phyloP scores from a whole-genome alignment of 2,329 filamentous ascomycete genomes.

The Bipolaris cookei region DNA sequence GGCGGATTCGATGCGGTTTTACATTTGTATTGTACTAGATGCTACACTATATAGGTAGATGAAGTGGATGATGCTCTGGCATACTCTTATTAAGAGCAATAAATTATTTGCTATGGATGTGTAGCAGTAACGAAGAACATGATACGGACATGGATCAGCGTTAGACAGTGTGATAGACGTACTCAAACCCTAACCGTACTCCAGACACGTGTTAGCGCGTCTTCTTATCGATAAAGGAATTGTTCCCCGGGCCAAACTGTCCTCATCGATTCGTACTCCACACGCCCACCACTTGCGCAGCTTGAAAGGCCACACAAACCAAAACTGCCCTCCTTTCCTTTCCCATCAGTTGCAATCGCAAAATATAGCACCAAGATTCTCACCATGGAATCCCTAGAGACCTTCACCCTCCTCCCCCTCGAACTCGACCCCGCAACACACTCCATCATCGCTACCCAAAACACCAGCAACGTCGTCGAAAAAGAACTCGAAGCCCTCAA shows the following conservation, averaged over 20 bases:
- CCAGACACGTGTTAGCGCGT: conserved; percentile 20
- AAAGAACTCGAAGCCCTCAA: conserved; percentile 73
- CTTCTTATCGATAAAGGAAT: conserved; percentile 30
- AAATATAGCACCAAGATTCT: not conserved
- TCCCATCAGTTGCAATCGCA: not conserved
- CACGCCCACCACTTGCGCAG: conserved; percentile 5
- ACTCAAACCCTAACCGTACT: not conserved
- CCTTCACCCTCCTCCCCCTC: conserved; percentile 83
- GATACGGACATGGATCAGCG: not conserved
- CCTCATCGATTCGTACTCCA: conserved; percentile 23
- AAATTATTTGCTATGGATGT: too few relatives aligned
- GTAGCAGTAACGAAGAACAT: not conserved
- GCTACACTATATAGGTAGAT: not conserved
- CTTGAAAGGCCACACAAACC: not conserved
- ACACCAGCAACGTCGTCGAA: conserved; percentile 46
- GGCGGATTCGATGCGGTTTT: not conserved
- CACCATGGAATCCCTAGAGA: conserved; percentile 57
- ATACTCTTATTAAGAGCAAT: too few relatives aligned
- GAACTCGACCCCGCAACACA: conserved; percentile 83
- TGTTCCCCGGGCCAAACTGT: conserved; percentile 28
- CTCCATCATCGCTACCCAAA: conserved; percentile 62
- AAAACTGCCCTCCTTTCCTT: not conserved
- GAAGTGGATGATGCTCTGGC: not conserved
- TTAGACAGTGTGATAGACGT: not conserved
- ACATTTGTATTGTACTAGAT: not conserved